Conservation (phyloP, 495 filamentous ascomycete species). For the Chaetomidium leptoderma region DNA sequence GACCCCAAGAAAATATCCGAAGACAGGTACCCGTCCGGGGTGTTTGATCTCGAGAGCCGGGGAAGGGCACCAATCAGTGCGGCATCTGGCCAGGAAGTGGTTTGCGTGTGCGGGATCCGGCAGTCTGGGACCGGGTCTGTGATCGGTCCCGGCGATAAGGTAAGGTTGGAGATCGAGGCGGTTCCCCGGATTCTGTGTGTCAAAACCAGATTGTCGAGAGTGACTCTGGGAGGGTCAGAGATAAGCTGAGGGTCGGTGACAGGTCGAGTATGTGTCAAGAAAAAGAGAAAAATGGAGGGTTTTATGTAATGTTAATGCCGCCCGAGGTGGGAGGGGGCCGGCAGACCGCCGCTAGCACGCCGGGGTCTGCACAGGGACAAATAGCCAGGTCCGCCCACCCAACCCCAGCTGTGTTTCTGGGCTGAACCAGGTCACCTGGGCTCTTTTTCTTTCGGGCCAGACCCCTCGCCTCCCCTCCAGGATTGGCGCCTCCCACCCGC, state of each 20-base stretch:
- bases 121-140: constrained; percentile 38
- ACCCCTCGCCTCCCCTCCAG: constrained; percentile 14
- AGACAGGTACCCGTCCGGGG: constrained; percentile 21
- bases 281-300: constrained; percentile 46
- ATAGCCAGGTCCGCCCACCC: constrained; percentile 28
- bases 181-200: constrained; percentile 36
- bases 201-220: constrained; percentile 37
- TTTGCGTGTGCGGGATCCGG: constrained; percentile 39
- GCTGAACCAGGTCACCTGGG: constrained; percentile 28
- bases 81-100: constrained; percentile 48
- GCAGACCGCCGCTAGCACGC: constrained; percentile 26
- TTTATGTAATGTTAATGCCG: constrained; percentile 54
- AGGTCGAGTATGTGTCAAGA: constrained; percentile 46
- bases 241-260: constrained; percentile 43
- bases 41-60: constrained; percentile 23
- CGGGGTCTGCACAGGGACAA: constrained; percentile 25
- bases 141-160: constrained; percentile 34
- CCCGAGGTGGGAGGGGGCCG: constrained; percentile 33
- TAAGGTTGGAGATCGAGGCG: constrained; percentile 29
- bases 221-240: constrained; percentile 34
- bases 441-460: constrained; percentile 18
- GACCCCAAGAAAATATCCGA: constrained; percentile 25
- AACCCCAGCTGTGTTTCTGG: constrained; percentile 19
- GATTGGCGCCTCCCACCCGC: constrained; percentile 10
- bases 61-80: constrained; percentile 46